These are phyloP conservation scores for Cercospora brassicicola DNA, from an alignment of 2,329 filamentous ascomycete genomes.

Conservation along the genomic window DNA sequence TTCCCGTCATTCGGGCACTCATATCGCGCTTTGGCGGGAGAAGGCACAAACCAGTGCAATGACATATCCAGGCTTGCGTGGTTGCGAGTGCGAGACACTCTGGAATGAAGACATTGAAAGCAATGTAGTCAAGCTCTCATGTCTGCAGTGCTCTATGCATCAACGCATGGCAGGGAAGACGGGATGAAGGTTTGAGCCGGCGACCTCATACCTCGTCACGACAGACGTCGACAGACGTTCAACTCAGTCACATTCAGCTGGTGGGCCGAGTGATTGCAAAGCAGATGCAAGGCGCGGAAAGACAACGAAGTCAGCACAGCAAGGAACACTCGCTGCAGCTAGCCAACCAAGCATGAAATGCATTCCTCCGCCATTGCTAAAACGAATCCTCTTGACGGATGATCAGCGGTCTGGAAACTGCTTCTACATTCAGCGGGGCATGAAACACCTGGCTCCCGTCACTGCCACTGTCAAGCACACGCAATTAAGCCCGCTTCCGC, in stretches of 20 bases:
- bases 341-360: neutral
- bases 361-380: neutral
- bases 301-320: neutral
- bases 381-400: neutral
- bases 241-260: neutral
- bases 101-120: neutral
- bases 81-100: neutral
- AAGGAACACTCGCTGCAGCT: neutral
- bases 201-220: neutral
- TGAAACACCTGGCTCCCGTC: constrained; percentile 1
- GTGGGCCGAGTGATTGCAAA: neutral
- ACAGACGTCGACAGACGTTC: neutral
- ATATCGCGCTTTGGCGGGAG: neutral
- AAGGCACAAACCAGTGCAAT: neutral
- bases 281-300: neutral
- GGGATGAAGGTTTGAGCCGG: neutral
- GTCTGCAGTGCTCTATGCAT: neutral
- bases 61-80: neutral
- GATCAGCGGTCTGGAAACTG: neutral
- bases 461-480: neutral
- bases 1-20: neutral
- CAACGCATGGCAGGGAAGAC: neutral
- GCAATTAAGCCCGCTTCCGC: neutral
- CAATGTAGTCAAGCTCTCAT: neutral
- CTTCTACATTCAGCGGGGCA: neutral